Evolutionary conservation across 331 rosid species (phyloP).

Genomic region (Cydonia oblonga): DNA sequence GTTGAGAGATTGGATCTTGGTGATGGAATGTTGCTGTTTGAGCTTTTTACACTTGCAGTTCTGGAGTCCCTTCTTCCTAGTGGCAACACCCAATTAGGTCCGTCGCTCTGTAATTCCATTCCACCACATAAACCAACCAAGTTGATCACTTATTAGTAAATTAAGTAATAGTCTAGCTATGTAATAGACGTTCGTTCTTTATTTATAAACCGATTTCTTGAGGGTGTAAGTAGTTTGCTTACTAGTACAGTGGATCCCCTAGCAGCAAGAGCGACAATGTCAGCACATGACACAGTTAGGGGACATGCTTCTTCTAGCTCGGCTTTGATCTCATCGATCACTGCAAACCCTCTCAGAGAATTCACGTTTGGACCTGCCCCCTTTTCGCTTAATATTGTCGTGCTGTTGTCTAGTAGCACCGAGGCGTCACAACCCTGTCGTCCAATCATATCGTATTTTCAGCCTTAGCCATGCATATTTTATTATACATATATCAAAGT

Average conservation of each 20-base stretch:
- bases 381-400: conserved; percentile 47
- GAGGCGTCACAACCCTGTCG: conserved; percentile 78
- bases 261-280: conserved; percentile 79
- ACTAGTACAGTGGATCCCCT: conserved; percentile 65
- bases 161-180: background rate
- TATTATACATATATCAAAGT: background rate
- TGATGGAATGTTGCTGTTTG: conserved; percentile 66
- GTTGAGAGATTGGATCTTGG: conserved; percentile 55
- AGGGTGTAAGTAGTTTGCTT: background rate
- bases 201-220: background rate
- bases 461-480: background rate
- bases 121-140: background rate
- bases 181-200: background rate
- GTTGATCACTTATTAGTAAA: background rate
- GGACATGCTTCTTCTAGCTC: conserved; percentile 71
- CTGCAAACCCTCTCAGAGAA: conserved; percentile 63
- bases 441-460: background rate
- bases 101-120: conserved; percentile 56
- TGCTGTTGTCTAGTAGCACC: conserved; percentile 50
- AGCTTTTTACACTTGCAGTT: conserved; percentile 43
- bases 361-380: conserved; percentile 57
- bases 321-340: conserved; percentile 62
- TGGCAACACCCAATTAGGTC: conserved; percentile 82
- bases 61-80: conserved; percentile 75
- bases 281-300: conserved; percentile 69